phyloP scores from a whole-genome alignment of 108 stramenopile genomes.

The Epithemia pelagica region DNA sequence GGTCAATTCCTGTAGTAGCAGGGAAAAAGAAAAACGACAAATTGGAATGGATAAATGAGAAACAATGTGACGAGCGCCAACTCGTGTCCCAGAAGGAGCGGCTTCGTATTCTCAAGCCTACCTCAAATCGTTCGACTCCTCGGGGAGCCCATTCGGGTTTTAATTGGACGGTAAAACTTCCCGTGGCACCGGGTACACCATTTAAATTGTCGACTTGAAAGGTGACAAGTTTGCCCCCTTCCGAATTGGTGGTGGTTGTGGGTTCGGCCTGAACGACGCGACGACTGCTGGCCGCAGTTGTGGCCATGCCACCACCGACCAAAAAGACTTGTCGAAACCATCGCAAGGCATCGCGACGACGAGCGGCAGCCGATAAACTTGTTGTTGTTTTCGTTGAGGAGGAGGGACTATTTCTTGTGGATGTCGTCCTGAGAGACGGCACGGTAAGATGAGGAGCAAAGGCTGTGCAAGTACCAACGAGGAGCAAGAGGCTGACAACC shows the following conservation, averaged over 20 bases:
- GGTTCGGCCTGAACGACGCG: too few relatives aligned
- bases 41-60: slow-evolving; percentile 2
- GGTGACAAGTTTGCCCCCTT: slow-evolving; percentile 41
- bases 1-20: slow-evolving; percentile 30
- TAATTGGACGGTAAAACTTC: slow-evolving; percentile 58
- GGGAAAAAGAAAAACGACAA: not conserved
- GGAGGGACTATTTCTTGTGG: too few relatives aligned
- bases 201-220: slow-evolving; percentile 65
- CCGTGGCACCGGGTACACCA: slow-evolving; percentile 49
- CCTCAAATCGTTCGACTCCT: slow-evolving; percentile 68
- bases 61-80: too few relatives aligned
- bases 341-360: not conserved
- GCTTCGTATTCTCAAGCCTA: too few relatives aligned
- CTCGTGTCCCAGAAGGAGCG: too few relatives aligned
- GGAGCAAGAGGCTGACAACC: too few relatives aligned
- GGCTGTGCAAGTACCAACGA: too few relatives aligned
- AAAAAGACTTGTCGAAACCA: not conserved
- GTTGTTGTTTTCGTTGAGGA: not conserved
- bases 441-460: too few relatives aligned
- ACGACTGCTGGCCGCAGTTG: too few relatives aligned
- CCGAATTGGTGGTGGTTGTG: too few relatives aligned
- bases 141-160: slow-evolving; percentile 75
- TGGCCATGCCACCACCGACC: too few relatives aligned
- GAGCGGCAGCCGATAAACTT: not conserved
- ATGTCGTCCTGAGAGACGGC: too few relatives aligned